phyloP scores from a whole-genome alignment of 1,284 basidiomycete genomes.

The Sanghuangporus sanghuang region DNA sequence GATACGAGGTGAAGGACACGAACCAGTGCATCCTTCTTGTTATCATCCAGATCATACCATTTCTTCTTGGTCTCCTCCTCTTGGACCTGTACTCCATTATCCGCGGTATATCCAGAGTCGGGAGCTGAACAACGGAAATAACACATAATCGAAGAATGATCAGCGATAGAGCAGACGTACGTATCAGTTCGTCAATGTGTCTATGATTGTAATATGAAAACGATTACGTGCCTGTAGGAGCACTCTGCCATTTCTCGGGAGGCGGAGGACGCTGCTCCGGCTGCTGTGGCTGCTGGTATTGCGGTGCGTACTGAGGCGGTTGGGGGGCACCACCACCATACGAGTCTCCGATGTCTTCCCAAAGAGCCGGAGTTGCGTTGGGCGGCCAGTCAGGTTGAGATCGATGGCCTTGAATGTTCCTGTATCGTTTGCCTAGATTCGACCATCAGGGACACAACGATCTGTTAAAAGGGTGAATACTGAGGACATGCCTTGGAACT shows the following conservation, averaged over 20 bases:
- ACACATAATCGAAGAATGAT: not conserved
- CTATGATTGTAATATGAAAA: not conserved
- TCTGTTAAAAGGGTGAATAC: not conserved
- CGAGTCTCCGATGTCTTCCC: constrained; percentile 48
- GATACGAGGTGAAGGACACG: constrained; percentile 12
- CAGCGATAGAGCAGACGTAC: not conserved
- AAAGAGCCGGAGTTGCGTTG: constrained; percentile 54
- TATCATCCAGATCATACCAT: constrained; percentile 51
- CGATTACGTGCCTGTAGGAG: constrained; percentile 1
- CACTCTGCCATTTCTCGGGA: constrained; percentile 7
- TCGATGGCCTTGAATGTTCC: constrained; percentile 63
- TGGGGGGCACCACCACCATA: constrained; percentile 26
- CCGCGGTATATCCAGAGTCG: constrained; percentile 23
- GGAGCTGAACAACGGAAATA: constrained; percentile 19
- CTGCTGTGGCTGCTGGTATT: constrained; percentile 24
- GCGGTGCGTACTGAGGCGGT: not conserved
- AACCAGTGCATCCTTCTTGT: constrained; percentile 59
- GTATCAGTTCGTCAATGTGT: not conserved
- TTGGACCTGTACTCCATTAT: constrained; percentile 33
- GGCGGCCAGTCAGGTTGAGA: constrained; percentile 69
- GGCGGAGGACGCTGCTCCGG: constrained; percentile 15
- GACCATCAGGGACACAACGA: not conserved
- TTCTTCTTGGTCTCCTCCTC: constrained; percentile 48
- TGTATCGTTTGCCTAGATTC: constrained; percentile 49
- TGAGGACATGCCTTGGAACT: constrained; percentile 43